Evolutionary conservation across 106 monocot species (phyloP).

Genomic region (Ottelia alismoides): DNA sequence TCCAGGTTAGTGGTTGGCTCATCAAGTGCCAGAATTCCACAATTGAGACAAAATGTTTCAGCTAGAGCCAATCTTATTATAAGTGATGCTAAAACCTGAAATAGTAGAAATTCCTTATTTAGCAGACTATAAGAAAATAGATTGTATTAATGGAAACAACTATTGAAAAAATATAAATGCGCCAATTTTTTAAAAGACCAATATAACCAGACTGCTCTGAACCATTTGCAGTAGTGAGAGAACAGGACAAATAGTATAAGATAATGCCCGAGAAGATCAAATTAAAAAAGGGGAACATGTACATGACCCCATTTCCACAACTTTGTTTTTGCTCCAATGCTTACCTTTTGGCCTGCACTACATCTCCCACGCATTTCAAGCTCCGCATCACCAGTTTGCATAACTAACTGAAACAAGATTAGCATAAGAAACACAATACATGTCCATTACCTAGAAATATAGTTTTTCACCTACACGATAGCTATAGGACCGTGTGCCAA

Average conservation of each 20-base stretch:
- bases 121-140: no score
- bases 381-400: constrained; percentile 99
- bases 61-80: constrained; percentile 88
- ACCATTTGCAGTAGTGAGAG: no score
- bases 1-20: constrained; percentile 98
- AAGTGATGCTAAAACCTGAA: constrained; percentile 91
- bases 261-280: no score
- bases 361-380: constrained; percentile 99
- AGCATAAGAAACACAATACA: neutral
- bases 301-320: no score
- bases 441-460: neutral
- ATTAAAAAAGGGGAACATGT: no score
- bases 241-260: no score
- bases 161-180: no score
- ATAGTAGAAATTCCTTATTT: no score
- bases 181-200: no score
- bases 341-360: constrained; percentile 98
- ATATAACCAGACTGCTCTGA: no score
- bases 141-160: no score
- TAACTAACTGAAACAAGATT: constrained; percentile 54
- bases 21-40: constrained; percentile 95
- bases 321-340: no score
- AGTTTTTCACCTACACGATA: constrained; percentile 43
- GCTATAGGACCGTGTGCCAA: constrained; percentile 90
- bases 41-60: constrained; percentile 96